Conservation (phyloP, 2,329 filamentous ascomycete species). For the Pyrenochaeta sp. region DNA sequence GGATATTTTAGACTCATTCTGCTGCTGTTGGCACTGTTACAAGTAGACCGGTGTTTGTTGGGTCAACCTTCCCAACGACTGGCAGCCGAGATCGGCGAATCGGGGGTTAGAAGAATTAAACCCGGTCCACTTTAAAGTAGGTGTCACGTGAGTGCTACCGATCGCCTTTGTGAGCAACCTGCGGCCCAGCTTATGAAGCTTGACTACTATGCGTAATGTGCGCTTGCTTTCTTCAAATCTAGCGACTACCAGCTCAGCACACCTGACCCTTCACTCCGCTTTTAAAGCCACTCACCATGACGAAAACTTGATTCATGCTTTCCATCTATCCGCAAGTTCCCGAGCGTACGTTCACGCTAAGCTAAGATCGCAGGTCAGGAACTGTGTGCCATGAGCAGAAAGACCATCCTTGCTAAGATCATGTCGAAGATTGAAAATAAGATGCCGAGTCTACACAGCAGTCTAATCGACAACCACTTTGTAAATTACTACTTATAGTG, state of each 20-base stretch:
- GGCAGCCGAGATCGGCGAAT: neutral
- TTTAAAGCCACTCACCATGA: neutral
- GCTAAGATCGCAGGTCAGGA: constrained; percentile 15
- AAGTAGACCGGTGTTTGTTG: too few relatives aligned
- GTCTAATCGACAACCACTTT: too few relatives aligned
- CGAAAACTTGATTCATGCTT: neutral
- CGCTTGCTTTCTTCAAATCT: neutral
- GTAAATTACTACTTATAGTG: too few relatives aligned
- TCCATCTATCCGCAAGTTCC: constrained; percentile 8
- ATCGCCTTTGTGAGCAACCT: too few relatives aligned
- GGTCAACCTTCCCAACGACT: neutral
- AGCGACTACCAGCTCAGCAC: neutral
- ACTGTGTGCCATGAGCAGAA: neutral
- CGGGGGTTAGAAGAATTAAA: neutral
- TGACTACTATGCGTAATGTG: neutral
- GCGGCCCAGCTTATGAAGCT: too few relatives aligned
- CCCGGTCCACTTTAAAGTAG: too few relatives aligned
- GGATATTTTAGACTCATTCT: neutral
- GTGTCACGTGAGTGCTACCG: too few relatives aligned
- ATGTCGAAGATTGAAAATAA: too few relatives aligned
- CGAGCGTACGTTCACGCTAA: constrained; percentile 4
- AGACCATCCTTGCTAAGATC: too few relatives aligned
- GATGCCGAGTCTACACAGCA: too few relatives aligned
- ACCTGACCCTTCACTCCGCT: neutral
- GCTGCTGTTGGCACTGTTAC: too few relatives aligned